Percentiles rank a stretch among this genome's conserved stretches.
phyloP scores from a whole-genome alignment of 2,329 filamentous ascomycete species.

The Microcyclospora tardicrescens region DNA sequence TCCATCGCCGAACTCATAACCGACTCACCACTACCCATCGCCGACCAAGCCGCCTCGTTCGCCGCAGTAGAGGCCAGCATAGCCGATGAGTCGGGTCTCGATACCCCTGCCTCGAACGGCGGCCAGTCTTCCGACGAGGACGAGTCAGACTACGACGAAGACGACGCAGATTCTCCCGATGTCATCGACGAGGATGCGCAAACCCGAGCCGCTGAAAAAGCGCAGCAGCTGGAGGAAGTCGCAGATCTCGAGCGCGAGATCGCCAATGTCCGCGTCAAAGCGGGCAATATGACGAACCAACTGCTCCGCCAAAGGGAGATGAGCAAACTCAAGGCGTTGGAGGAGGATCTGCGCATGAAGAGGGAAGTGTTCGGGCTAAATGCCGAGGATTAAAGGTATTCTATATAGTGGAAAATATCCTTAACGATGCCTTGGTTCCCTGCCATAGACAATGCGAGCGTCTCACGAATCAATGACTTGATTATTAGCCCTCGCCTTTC shows the following conservation, averaged over 20 bases:
- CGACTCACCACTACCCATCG: conserved; percentile 16
- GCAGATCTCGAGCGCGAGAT: conserved; percentile 41
- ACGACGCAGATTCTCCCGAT: conserved; percentile 29
- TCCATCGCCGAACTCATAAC: conserved; percentile 13
- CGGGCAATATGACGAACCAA: conserved; percentile 30
- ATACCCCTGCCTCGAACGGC: background rate
- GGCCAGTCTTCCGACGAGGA: conserved; percentile 25
- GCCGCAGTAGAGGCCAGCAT: conserved; percentile 11
- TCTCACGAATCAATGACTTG: too few species aligned
- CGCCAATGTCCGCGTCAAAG: conserved; percentile 23
- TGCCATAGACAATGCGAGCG: too few species aligned
- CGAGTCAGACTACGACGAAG: conserved; percentile 32
- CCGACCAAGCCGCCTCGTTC: conserved; percentile 16
- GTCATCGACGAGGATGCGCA: conserved; percentile 41
- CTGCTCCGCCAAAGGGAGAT: conserved; percentile 38
- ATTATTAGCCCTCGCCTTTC: too few species aligned
- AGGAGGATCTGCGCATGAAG: conserved; percentile 43
- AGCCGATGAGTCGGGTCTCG: conserved; percentile 7
- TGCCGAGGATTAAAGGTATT: conserved; percentile 11
- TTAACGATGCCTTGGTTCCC: too few species aligned
- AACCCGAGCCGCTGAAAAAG: conserved; percentile 34
- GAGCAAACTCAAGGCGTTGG: conserved; percentile 37
- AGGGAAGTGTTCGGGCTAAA: conserved; percentile 29
- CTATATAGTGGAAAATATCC: too few species aligned
- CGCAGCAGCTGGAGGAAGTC: conserved; percentile 40